Conservation (phyloP, 1,139 yeast genomes). For the Pichia sp. region DNA sequence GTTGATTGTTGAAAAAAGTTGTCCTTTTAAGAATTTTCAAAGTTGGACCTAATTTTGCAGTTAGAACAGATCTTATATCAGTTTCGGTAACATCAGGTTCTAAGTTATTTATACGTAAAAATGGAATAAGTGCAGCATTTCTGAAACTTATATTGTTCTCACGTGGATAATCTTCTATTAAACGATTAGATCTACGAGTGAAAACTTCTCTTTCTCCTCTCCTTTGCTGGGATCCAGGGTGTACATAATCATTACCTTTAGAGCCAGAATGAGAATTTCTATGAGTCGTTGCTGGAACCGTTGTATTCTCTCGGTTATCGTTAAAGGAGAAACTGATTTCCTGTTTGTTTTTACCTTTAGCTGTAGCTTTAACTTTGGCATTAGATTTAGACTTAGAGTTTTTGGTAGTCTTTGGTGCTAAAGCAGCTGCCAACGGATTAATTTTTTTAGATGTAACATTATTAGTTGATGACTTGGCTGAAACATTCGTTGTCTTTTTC, state of each 20-base stretch:
- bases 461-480: neutral
- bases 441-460: neutral
- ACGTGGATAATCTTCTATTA: neutral
- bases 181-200: neutral
- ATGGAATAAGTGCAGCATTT: conserved; percentile 18
- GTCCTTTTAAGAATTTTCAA: conserved; percentile 9
- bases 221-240: too few relatives aligned
- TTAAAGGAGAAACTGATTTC: too few relatives aligned
- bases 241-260: too few relatives aligned
- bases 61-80: conserved; percentile 16
- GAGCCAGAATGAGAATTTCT: too few relatives aligned
- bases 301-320: too few relatives aligned
- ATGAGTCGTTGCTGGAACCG: too few relatives aligned
- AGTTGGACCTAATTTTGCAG: conserved; percentile 6
- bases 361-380: neutral
- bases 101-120: conserved; percentile 20
- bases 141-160: conserved; percentile 10
- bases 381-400: too few relatives aligned
- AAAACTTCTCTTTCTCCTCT: neutral
- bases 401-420: too few relatives aligned
- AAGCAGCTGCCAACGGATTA: conserved; percentile 11
- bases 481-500: neutral
- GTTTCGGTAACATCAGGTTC: conserved; percentile 15
- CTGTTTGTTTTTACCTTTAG: too few relatives aligned
- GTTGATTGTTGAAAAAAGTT: conserved; percentile 1